Percentiles rank a stretch among this genome's conserved stretches.
Evolutionary conservation across 768 basidiomycete genomes (phyloP).

Genomic region (Russula emetica): DNA sequence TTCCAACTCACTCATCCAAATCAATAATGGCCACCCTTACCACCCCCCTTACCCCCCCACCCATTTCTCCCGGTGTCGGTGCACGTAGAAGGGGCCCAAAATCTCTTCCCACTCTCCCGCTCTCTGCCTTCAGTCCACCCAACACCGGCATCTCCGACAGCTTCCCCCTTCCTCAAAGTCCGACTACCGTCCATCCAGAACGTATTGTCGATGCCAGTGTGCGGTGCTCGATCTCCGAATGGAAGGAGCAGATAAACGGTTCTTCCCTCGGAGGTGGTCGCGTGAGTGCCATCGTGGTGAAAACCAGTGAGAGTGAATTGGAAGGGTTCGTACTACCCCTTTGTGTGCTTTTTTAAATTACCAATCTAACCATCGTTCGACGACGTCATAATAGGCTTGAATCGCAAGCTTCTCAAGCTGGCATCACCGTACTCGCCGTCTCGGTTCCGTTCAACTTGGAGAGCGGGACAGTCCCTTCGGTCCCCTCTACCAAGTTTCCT

Average conservation of each 20-base stretch:
- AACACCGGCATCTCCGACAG: constrained; percentile 61
- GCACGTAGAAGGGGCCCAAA: constrained; percentile 60
- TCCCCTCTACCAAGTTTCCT: constrained; percentile 40
- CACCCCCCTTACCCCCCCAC: constrained; percentile 27
- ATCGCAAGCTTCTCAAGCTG: constrained; percentile 21
- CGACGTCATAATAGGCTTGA: constrained; percentile 20
- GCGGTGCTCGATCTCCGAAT: constrained; percentile 43
- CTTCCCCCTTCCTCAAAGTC: constrained; percentile 66
- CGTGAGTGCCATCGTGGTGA: constrained; percentile 49
- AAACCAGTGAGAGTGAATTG: constrained; percentile 29
- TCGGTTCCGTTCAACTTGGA: constrained; percentile 59
- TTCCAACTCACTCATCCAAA: background rate
- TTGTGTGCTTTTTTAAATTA: background rate
- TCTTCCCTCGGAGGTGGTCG: constrained; percentile 41
- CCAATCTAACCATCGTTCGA: background rate
- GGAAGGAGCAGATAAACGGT: constrained; percentile 50
- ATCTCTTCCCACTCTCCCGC: constrained; percentile 64
- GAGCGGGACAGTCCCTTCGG: constrained; percentile 38
- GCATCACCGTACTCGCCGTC: constrained; percentile 44
- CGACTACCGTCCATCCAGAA: constrained; percentile 59
- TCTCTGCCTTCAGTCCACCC: constrained; percentile 72
- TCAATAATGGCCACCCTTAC: constrained; percentile 13
- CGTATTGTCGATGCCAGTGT: constrained; percentile 68
- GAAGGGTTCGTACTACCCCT: constrained; percentile 44
- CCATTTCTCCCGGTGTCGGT: constrained; percentile 43